Percentiles rank a stretch among this genome's conserved stretches.
These are phyloP conservation scores for Pyrenophora graminea DNA, from an alignment of 2,329 filamentous ascomycete genomes.

Conservation along the genomic window DNA sequence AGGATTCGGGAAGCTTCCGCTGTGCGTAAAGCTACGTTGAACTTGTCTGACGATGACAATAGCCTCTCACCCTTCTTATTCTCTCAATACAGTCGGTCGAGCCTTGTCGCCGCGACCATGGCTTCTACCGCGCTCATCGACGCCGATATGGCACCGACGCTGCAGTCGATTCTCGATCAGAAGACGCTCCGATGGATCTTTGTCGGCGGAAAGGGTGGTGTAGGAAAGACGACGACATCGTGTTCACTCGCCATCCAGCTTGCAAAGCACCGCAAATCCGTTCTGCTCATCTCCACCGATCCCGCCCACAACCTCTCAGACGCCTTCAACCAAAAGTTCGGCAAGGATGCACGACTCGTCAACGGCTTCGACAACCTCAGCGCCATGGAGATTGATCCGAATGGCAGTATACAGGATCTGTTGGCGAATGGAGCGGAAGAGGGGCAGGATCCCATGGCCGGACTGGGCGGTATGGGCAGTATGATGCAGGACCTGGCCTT, in stretches of 20 bases:
- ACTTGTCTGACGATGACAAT: not conserved
- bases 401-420: constrained; percentile 95
- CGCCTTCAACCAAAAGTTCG: constrained; percentile 98
- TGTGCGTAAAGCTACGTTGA: not conserved
- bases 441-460: constrained; percentile 70
- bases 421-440: constrained; percentile 77
- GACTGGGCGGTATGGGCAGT: constrained; percentile 72
- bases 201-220: constrained; percentile 96
- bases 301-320: constrained; percentile 97
- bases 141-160: constrained; percentile 85
- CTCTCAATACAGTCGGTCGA: not conserved
- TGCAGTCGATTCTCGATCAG: constrained; percentile 94
- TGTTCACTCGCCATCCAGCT: constrained; percentile 98
- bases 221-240: constrained; percentile 99
- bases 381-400: constrained; percentile 99
- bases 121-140: constrained; percentile 42
- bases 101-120: constrained; percentile 33
- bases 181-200: constrained; percentile 98
- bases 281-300: constrained; percentile 97
- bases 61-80: not conserved
- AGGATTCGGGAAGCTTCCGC: constrained; percentile 23
- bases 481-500: constrained; percentile 99
- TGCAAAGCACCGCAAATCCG: constrained; percentile 89
- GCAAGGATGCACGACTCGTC: constrained; percentile 92
- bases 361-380: constrained; percentile 90